Conservation (phyloP, 768 basidiomycete genomes). For the Naganishia vishniacii region DNA sequence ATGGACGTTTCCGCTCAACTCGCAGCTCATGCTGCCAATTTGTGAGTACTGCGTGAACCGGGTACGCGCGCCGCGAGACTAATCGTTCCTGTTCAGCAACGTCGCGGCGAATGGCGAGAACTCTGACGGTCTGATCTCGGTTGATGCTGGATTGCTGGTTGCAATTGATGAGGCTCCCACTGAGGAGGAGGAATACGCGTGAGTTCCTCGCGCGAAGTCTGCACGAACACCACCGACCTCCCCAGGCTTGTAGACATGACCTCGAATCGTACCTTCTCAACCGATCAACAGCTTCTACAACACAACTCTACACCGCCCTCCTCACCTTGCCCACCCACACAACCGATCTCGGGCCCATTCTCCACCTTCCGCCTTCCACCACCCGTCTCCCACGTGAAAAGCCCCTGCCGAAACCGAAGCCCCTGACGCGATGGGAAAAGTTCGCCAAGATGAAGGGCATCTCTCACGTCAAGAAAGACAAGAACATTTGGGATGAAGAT, state of each 20-base stretch:
- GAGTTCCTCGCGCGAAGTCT: constrained; percentile 36
- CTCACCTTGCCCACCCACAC: constrained; percentile 75
- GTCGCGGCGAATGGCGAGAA: constrained; percentile 23
- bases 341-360: constrained; percentile 61
- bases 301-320: constrained; percentile 70
- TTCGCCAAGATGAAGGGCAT: constrained; percentile 95
- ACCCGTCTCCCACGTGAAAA: constrained; percentile 73
- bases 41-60: constrained; percentile 53
- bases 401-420: constrained; percentile 85
- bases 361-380: constrained; percentile 64
- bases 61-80: constrained; percentile 19
- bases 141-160: constrained; percentile 75
- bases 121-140: constrained; percentile 52
- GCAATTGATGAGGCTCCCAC: constrained; percentile 83
- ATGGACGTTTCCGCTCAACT: constrained; percentile 83
- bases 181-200: constrained; percentile 80
- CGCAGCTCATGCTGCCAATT: constrained; percentile 65
- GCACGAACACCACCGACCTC: not conserved
- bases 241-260: constrained; percentile 56
- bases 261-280: constrained; percentile 70
- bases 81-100: constrained; percentile 21
- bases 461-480: constrained; percentile 68
- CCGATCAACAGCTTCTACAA: constrained; percentile 72
- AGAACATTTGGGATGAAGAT: constrained; percentile 88
- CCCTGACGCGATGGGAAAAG: constrained; percentile 90